phyloP scores from a whole-genome alignment of 1,284 basidiomycete species.

The Marasmius tenuissimus region DNA sequence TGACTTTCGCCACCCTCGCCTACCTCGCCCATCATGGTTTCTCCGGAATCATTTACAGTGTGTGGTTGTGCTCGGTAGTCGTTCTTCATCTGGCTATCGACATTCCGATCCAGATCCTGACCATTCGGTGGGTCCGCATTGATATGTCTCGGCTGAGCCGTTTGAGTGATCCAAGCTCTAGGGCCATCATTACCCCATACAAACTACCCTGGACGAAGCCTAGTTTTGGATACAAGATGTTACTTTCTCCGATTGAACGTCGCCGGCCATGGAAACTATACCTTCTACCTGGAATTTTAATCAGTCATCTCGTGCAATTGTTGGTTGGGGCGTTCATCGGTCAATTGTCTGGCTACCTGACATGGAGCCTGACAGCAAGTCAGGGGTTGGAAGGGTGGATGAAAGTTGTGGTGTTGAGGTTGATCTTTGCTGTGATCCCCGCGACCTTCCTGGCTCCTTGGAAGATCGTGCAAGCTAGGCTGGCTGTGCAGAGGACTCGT shows the following conservation, averaged over 20 bases:
- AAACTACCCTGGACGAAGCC: background rate
- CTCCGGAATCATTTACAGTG: background rate
- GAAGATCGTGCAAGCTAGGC: background rate
- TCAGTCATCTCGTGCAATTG: background rate
- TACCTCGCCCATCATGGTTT: background rate
- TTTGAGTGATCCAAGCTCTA: background rate
- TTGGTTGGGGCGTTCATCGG: background rate
- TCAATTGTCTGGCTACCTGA: background rate
- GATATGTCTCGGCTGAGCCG: background rate
- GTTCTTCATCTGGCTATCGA: background rate
- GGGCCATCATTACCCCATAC: background rate
- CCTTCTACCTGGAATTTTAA: background rate
- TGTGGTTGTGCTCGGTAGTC: background rate
- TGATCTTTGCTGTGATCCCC: background rate
- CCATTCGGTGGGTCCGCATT: background rate
- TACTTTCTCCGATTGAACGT: background rate
- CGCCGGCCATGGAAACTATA: background rate
- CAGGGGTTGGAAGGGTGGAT: background rate
- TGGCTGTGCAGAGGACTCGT: constrained; percentile 2
- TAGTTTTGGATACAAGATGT: background rate
- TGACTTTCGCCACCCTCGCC: no score
- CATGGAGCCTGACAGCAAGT: background rate
- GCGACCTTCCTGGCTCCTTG: background rate
- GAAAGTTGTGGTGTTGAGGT: background rate
- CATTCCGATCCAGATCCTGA: background rate